phyloP scores from a whole-genome alignment of 139 green algal genomes.

The Astrephomene gubernaculifera region DNA sequence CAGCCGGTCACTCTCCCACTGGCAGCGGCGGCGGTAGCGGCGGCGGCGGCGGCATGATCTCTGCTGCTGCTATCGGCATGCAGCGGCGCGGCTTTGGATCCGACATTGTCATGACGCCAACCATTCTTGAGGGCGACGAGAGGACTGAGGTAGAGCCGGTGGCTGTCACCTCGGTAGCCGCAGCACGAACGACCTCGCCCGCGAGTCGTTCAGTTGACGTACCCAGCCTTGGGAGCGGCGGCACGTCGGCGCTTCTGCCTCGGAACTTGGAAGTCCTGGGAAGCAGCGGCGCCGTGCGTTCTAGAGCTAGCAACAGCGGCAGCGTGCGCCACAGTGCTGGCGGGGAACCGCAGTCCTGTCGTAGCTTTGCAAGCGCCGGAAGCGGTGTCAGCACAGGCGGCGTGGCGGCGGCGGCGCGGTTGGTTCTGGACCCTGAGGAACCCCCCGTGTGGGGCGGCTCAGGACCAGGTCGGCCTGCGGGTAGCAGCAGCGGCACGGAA shows the following conservation, averaged over 20 bases:
- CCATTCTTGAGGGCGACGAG: background rate
- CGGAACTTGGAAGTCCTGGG: no score
- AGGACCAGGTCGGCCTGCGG: background rate
- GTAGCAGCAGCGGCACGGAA: background rate
- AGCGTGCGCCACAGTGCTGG: background rate
- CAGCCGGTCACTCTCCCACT: background rate
- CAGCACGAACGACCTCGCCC: background rate
- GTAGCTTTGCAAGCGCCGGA: no score
- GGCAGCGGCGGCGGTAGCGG: background rate
- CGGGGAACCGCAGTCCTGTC: no score
- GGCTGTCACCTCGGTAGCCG: background rate
- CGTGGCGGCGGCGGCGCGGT: background rate
- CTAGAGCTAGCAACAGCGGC: background rate
- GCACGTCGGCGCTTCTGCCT: no score
- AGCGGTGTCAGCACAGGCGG: no score
- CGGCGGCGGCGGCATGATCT: background rate
- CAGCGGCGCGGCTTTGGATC: background rate
- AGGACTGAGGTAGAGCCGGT: background rate
- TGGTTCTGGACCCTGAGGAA: slow-evolving; percentile 27
- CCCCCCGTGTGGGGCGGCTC: background rate
- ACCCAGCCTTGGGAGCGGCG: background rate
- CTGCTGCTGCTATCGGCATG: background rate
- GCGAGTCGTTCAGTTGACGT: background rate
- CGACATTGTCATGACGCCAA: background rate
- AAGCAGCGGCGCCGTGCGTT: background rate